A percentile compares a stretch with the other conserved stretches of the same genome.
These are phyloP conservation scores for Phanerochaete sordida DNA, from an alignment of 768 basidiomycete genomes.

Conservation along the genomic window DNA sequence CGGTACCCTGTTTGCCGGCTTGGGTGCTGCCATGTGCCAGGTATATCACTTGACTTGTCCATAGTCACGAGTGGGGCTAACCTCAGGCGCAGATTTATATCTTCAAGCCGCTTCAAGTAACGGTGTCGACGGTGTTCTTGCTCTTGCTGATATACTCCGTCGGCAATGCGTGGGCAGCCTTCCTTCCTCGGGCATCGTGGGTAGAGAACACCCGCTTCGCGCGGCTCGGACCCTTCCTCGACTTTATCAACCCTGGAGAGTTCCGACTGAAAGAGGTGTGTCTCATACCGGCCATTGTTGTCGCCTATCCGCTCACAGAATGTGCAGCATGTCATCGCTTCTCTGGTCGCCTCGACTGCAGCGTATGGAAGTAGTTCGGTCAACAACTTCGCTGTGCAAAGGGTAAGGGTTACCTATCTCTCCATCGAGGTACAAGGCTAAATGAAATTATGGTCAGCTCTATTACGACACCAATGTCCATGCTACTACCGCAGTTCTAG, in stretches of 20 bases:
- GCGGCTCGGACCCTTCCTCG: constrained; percentile 35
- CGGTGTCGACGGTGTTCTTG: constrained; percentile 54
- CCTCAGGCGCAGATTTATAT: constrained; percentile 42
- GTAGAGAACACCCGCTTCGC: constrained; percentile 43
- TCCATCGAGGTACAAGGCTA: neutral
- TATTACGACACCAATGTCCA: constrained; percentile 57
- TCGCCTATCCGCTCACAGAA: neutral
- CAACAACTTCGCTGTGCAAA: constrained; percentile 58
- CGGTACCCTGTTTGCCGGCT: constrained; percentile 54
- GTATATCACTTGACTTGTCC: constrained; percentile 25
- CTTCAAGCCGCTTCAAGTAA: constrained; percentile 54
- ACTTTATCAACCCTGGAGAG: constrained; percentile 54
- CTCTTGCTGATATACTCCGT: constrained; percentile 49
- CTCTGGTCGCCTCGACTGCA: constrained; percentile 55
- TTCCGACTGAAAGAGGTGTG: constrained; percentile 57
- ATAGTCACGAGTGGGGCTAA: neutral
- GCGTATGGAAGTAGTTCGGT: constrained; percentile 51
- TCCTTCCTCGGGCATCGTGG: constrained; percentile 39
- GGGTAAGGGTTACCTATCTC: constrained; percentile 30
- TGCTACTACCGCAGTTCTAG: constrained; percentile 53
- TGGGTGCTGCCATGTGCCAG: constrained; percentile 58
- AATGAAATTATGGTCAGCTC: constrained; percentile 32
- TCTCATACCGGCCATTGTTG: neutral
- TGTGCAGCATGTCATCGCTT: constrained; percentile 51
- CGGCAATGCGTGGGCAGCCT: constrained; percentile 47